Base-by-base conservation (phyloP, 2,329 filamentous ascomycete genomes). In the Cladosporium sp. region DNA sequence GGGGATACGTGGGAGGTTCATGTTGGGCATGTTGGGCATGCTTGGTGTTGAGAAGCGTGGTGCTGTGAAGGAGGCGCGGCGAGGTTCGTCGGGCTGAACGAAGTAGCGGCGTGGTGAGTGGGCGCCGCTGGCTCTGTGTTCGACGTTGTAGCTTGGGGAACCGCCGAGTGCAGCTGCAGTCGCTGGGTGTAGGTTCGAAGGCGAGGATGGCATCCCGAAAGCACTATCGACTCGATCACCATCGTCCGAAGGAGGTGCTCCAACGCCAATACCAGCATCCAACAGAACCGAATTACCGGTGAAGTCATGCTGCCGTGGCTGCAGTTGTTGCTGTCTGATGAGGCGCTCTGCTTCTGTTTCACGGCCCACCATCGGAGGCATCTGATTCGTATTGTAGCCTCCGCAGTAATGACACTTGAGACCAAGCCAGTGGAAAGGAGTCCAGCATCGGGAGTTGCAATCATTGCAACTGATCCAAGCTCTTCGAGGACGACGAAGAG, bases 391-490 rank as follows among this genome's bases (percentile, higher is more conserved):
- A 67, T 84, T 84, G 76, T 83, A 84, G 21, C 81, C 81, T 65
- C 83, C 82, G 72, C 82, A 88, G 71, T 84, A 78, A 57, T 82
- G 88, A 76, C 95, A 99, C 78, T 96, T 97, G 54, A 97, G 82
- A 0, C 95, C 95, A 5, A 98, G 82, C 92, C 95, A 99, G 78
- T 99, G 95, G 75, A 96, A 99, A 32, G 86, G 85, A 25, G 95
- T 92, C 25, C 91, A 90, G 67, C 90, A 93, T 75, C 93, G 93
- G 14, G 91, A 91, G 54, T 89, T 91, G 79, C 95, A 99, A 79
- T 99, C 95, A 76, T 99, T 98, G 79, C 95, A 99, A 67, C 93
- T 87, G 58, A 98, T 87, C 68, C 93, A 86, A 16, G 93, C 94
- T 68, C 88, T 69, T 53, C 74, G 68, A 26, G 76, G 76, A 7